Base-by-base conservation (phyloP, 441 rosid genomes). In the Jatropha multifida region DNA sequence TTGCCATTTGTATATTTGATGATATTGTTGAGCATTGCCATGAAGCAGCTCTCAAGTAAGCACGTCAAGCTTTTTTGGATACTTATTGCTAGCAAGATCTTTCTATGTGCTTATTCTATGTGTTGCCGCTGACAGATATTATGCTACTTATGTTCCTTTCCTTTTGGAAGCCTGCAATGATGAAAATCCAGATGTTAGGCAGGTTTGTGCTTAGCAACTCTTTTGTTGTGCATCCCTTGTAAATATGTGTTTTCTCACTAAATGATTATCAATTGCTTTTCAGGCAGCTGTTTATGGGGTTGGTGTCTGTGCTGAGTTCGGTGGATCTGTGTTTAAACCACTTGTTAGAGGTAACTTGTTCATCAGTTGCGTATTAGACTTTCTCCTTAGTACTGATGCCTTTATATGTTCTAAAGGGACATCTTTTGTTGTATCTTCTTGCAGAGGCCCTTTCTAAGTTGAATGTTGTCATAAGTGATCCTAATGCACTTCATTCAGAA, bases 231-330 rank as follows among this genome's bases (percentile, higher is more conserved):
- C 26, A 20, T 56, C 48, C 42, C 37, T 44, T 32, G 10, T 40
- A 41, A 71, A 68, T 32, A 5, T 20, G 17, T 51, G 56, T 59
- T 59, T 63, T 62, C 56, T 32, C 27, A 41, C 40, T 23, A 26
- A 38, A 26, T 63, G 74, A 60, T 2, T 42, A 15, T 27, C 42
- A 12, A 20, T 40, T 2, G 0, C 44, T 58, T 75, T 81, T 63
- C 91, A 94, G 98, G 99, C 99, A 54, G 99, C 99, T 12, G 98
- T 92, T 20, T 96, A 94, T 78, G 99, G 99, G 73, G 92, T 96
- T 71, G 99, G 99, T 82, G 92, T 96, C 72, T 96, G 99, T 88
- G 96, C 98, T 32, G 99, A 96, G 84, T 90, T 90, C 82, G 98
- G 99, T 15, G 91, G 96, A 63, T 75, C 92, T 41, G 88, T 86